Evolutionary conservation across 2,329 filamentous ascomycete species (phyloP), one percentile per base, ranked within the genome.

Genomic region (Bretziella fagacearum): DNA sequence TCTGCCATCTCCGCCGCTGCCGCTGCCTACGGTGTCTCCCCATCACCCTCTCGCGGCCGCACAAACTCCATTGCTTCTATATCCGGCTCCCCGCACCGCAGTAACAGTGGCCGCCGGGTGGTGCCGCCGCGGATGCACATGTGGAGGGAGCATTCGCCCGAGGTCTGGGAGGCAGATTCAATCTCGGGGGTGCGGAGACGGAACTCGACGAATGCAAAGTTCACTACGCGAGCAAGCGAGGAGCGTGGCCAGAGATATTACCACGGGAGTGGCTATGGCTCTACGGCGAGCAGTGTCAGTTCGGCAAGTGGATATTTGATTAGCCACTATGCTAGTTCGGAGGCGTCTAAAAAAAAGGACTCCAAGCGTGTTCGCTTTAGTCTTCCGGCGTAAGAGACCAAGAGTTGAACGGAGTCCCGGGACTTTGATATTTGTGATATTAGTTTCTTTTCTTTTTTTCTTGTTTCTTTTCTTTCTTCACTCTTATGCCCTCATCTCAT

Each of bases 341-440:
- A 49, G 18, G 37, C 44, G 3, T 23, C 29, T 3, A 49, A 49
- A 43, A 49, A 49, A 36, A 49, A 49, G 17, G 40, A 40, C 6
- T 42, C 46, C 7, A 49, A 49, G 29, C 25, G 36, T 27, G 47
- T 49, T 13, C 42, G 47, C 18, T 49, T 49, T 22, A 49, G 41
- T 7, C 22, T 49, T 15, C 47, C 47, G 8, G 29, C 23, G 35
- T 39, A 18, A 30, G n/a, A 30, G n/a, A 30, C 27, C 10, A 30
- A 30, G n/a, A n/a, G n/a, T n/a, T n/a, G n/a, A 30, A 30, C 27
- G 1, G 27, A 11, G 27, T 11, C 27, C n/a, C 10, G 27, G 10
- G 27, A 30, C n/a, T 5, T 44, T 17, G 23, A 33, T 5, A 17
- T n/a, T n/a, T n/a, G n/a, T n/a, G 11, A 32, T n/a, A 18, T 11